These are phyloP conservation scores for Pseudevernia furfuracea DNA, from an alignment of 495 filamentous ascomycete species.

Conservation along the genomic window DNA sequence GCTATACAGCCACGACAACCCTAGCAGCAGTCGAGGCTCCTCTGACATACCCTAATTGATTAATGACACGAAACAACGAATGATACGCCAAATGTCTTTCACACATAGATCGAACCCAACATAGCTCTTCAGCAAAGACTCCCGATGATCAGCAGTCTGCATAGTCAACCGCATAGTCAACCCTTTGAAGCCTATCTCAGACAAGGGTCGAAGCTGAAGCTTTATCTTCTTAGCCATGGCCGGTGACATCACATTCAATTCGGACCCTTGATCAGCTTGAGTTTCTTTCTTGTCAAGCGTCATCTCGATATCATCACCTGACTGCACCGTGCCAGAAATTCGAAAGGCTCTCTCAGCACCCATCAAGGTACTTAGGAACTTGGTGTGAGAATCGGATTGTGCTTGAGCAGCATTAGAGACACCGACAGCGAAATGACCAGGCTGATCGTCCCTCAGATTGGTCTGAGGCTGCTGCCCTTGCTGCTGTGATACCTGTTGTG, in stretches of 20 bases:
- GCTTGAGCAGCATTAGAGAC: no score
- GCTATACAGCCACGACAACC: background rate
- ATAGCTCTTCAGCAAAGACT: background rate
- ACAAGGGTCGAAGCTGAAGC: background rate
- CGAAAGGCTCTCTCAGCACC: no score
- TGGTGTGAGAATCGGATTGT: no score
- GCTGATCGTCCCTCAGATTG: no score
- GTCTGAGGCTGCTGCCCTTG: no score
- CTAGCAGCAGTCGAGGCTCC: background rate
- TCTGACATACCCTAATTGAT: rapidly evolving
- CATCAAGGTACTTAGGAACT: no score
- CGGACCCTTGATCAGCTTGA: background rate
- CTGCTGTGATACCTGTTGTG: no score
- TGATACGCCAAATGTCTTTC: background rate
- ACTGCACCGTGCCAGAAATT: no score
- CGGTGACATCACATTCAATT: background rate
- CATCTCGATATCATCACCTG: no score
- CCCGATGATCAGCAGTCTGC: background rate
- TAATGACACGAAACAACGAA: background rate
- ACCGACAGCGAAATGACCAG: no score
- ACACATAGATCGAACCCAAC: background rate
- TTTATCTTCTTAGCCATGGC: background rate
- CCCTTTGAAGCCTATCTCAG: background rate
- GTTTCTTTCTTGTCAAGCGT: no score
- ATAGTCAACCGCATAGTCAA: background rate